Conservation (phyloP, 2,329 filamentous ascomycete species). For the Amphichorda felina region DNA sequence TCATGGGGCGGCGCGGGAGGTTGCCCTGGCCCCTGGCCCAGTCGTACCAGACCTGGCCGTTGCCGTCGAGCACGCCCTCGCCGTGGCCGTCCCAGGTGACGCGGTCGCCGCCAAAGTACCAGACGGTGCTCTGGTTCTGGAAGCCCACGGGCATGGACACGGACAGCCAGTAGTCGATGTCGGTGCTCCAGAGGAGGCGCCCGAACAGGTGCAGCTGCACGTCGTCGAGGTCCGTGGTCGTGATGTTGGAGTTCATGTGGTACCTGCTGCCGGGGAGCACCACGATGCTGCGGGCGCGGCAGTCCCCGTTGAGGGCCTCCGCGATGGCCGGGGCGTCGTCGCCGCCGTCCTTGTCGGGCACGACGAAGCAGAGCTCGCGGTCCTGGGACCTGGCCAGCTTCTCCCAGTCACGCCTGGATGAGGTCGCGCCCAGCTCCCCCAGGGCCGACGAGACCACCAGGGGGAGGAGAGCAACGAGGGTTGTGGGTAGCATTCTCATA, state of each 20-base stretch:
- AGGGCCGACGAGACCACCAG: no score
- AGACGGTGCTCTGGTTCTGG: slow-evolving; percentile 43
- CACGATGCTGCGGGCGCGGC: slow-evolving; percentile 15
- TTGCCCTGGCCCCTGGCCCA: slow-evolving; percentile 31
- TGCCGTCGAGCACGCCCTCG: slow-evolving; percentile 42
- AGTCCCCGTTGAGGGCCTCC: slow-evolving; percentile 17
- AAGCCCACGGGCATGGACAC: slow-evolving; percentile 38
- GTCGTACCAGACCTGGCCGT: slow-evolving; percentile 49
- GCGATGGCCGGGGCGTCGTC: slow-evolving; percentile 19
- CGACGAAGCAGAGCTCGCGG: slow-evolving; percentile 15
- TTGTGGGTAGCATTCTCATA: no score
- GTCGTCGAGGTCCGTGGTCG: slow-evolving; percentile 16
- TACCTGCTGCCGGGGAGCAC: slow-evolving; percentile 20
- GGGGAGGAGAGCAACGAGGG: no score
- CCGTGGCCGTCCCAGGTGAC: slow-evolving; percentile 36
- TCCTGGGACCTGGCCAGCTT: slow-evolving; percentile 7
- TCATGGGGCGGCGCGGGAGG: slow-evolving; percentile 37
- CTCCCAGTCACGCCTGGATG: slow-evolving; percentile 1
- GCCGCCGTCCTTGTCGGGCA: slow-evolving; percentile 11
- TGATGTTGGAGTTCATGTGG: slow-evolving; percentile 21
- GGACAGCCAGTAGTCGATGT: slow-evolving; percentile 39
- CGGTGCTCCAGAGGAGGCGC: slow-evolving; percentile 25
- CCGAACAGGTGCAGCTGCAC: slow-evolving; percentile 31
- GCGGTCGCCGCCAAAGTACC: slow-evolving; percentile 40
- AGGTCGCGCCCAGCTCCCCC: not conserved